Evolutionary conservation across 2,329 filamentous ascomycete genomes (phyloP).

Genomic region (Sarocladium oryzae): DNA sequence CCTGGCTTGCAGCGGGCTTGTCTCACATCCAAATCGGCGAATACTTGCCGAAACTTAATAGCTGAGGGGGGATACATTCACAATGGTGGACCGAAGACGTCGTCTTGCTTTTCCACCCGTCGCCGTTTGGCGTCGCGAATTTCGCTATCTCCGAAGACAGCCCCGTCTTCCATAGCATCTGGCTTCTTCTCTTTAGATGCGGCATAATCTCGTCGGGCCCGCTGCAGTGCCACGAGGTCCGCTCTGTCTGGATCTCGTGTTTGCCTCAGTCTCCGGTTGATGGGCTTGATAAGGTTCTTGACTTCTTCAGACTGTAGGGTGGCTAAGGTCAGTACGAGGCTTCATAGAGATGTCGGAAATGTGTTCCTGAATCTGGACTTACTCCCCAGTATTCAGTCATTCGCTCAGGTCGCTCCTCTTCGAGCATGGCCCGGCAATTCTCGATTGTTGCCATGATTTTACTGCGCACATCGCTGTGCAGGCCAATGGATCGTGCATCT

Average conservation of each 20-base stretch:
- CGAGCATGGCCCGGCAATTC: slow-evolving; percentile 47
- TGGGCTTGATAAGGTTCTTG: slow-evolving; percentile 40
- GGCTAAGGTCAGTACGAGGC: not conserved
- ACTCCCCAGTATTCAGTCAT: slow-evolving; percentile 49
- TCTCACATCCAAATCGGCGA: no score
- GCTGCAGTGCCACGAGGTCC: slow-evolving; percentile 64
- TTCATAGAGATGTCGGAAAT: no score
- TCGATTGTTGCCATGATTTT: slow-evolving; percentile 45
- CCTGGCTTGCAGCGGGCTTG: not conserved
- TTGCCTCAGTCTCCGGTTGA: slow-evolving; percentile 63
- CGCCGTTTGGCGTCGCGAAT: slow-evolving; percentile 38
- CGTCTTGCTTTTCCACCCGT: slow-evolving; percentile 35
- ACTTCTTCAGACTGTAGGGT: slow-evolving; percentile 35
- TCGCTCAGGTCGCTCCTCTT: slow-evolving; percentile 50
- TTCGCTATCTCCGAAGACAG: slow-evolving; percentile 38
- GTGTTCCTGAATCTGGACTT: no score
- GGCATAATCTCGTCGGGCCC: slow-evolving; percentile 51
- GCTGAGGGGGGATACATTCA: slow-evolving; percentile 13
- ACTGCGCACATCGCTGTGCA: slow-evolving; percentile 27
- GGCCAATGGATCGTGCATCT: slow-evolving; percentile 17
- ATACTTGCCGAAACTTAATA: not conserved
- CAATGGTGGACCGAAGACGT: slow-evolving; percentile 41
- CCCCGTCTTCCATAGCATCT: slow-evolving; percentile 30
- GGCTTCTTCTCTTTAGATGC: slow-evolving; percentile 36
- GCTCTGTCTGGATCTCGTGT: slow-evolving; percentile 70